Evolutionary conservation across 179 eudicot genomes (phyloP), one percentile per base, ranked within the genome.

Genomic region (Spinacia oleracea): DNA sequence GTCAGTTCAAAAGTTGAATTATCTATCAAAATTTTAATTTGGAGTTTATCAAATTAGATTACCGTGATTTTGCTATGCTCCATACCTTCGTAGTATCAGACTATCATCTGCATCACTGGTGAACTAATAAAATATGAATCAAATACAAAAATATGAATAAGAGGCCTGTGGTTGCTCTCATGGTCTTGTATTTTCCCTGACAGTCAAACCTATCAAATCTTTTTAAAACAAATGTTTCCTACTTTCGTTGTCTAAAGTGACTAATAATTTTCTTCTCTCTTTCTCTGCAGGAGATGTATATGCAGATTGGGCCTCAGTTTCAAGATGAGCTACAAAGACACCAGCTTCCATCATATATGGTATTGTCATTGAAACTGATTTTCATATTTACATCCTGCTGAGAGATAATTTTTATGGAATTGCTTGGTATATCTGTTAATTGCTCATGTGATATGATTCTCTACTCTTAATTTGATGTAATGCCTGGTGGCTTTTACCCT

Each of bases 241-340:
- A n/a, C n/a, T n/a, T n/a, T n/a, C n/a, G n/a, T n/a, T 21, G 45
- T 81, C 32, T 70, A 43, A 45, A 31, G 43, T 48, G 18, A 32
- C 32, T 73, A 46, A 27, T 76, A 20, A 67, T 68, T 29, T 53
- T 27, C 3, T 2, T 68, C 38, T 48, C n/a, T 59, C 48, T 76
- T 48, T 59, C 23, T 77, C 74, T 65, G 65, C 91, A 96, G 99
- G 98, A 96, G 88, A 96, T 96, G 98, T 94, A 96, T 79, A 78
- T 86, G 42, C 97, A 96, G 80, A 90, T 85, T 83, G 99, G 98
- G 81, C 87, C 94, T 51, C 99, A 92, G 81, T 94, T 96, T 71
- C 97, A 85, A 72, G 99, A 96, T 59, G 99, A 94, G 82, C 91
- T 96, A 72, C 92, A 89, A 77, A 89, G 99, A 46, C 90, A 94